Conservation (phyloP, 495 filamentous ascomycete species). For the Xylaria longipes region DNA sequence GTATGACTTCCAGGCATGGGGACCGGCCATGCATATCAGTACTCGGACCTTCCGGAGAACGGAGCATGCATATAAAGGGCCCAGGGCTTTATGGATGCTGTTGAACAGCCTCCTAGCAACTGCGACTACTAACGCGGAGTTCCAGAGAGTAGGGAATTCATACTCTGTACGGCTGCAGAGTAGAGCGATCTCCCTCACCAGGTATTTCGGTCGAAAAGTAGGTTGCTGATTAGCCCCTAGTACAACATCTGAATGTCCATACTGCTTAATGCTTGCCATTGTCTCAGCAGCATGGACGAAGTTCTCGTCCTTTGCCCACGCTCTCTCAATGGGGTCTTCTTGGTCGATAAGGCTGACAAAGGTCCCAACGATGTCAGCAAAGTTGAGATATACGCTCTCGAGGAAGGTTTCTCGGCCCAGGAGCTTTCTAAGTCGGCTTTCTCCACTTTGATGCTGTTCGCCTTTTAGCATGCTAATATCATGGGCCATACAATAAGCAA, state of each 20-base stretch:
- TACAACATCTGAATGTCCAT: slow-evolving; percentile 62
- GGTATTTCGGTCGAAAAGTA: slow-evolving; percentile 77
- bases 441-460: slow-evolving; percentile 65
- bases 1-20: slow-evolving; percentile 73
- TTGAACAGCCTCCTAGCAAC: slow-evolving; percentile 80
- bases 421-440: slow-evolving; percentile 69
- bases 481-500: slow-evolving; percentile 83
- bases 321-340: slow-evolving; percentile 69
- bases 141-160: slow-evolving; percentile 74
- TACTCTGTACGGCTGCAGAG: slow-evolving; percentile 73
- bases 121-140: slow-evolving; percentile 72
- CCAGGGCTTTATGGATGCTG: slow-evolving; percentile 84
- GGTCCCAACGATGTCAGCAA: slow-evolving; percentile 74
- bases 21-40: slow-evolving; percentile 77
- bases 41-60: slow-evolving; percentile 86
- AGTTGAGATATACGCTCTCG: slow-evolving; percentile 66
- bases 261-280: slow-evolving; percentile 70
- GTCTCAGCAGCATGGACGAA: slow-evolving; percentile 65
- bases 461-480: slow-evolving; percentile 70
- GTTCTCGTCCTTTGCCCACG: slow-evolving; percentile 67
- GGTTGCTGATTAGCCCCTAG: slow-evolving; percentile 83
- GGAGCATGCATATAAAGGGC: slow-evolving; percentile 83
- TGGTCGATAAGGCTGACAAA: slow-evolving; percentile 82
- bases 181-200: slow-evolving; percentile 74
- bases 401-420: slow-evolving; percentile 71